Evolutionary conservation across 2,329 filamentous ascomycete genomes (phyloP), one percentile per base, ranked within the genome.

Genomic region (Phialophora verrucosa): DNA sequence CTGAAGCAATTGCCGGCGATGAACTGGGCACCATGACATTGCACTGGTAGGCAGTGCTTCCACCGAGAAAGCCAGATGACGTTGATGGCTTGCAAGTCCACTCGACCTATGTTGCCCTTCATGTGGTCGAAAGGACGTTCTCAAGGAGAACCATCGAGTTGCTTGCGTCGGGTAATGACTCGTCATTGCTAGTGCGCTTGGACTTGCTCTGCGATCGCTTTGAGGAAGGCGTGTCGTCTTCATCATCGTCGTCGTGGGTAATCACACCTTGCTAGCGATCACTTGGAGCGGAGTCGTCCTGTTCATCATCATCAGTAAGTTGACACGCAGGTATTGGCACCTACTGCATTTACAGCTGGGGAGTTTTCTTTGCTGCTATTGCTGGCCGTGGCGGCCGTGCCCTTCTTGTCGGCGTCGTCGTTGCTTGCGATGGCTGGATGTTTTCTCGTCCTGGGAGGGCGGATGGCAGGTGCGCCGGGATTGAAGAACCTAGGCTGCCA

Each of bases 301-400:
- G 10, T 31, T 20, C 29, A 25, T 20, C 29, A 25, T 55, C 8
- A 12, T 55, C 53, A 53, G 49, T 10, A 35, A 31, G 14, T 20
- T 23, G 23, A 20, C 3, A 31, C n/a, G 53, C 17, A 29, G 25
- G 20, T 17, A 55, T n/a, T 2, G 29, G 53, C 11, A n/a, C 14
- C 20, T 14, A 12, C 11, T 11, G 10, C 2, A 51, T 11, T 17
- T 20, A 56, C 27, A 27, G 8, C 25, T 56, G 8, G 53, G 29
- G 17, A 56, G 53, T 20, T 23, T 35, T 56, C 53, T 32, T 56
- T 56, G 53, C 53, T 56, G 53, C 29, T 56, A 51, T 51, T 27
- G 23, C n/a, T n/a, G 49, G 25, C 49, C 11, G 23, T 2, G 11
- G 20, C 12, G 6, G 3, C 49, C 49, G 49, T 2, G 20, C 10